phyloP scores from a whole-genome alignment of 1,139 yeast genomes.

The Lodderomyces orthopsilosis region DNA sequence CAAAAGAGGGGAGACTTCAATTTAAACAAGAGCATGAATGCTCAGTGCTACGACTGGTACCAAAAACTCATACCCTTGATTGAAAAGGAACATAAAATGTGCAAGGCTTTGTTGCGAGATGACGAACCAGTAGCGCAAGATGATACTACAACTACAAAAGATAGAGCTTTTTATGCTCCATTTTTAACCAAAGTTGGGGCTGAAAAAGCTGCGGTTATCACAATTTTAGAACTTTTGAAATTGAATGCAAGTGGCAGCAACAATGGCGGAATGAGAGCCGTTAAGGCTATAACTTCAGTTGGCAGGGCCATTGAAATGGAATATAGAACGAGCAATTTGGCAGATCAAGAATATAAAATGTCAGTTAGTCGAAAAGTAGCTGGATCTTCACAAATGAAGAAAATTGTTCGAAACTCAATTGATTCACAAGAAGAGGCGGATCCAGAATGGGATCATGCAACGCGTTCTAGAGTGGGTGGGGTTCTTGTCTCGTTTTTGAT shows the following conservation, averaged over 20 bases:
- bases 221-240: slow-evolving; percentile 78
- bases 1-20: slow-evolving; percentile 60
- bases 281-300: slow-evolving; percentile 75
- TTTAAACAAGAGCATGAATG: slow-evolving; percentile 61
- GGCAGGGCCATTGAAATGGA: slow-evolving; percentile 87
- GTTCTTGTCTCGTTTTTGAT: slow-evolving; percentile 69
- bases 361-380: slow-evolving; percentile 22
- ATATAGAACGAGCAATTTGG: slow-evolving; percentile 64
- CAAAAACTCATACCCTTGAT: slow-evolving; percentile 67
- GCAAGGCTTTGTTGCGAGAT: slow-evolving; percentile 32
- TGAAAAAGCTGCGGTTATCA: slow-evolving; percentile 77
- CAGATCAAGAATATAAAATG: slow-evolving; percentile 56
- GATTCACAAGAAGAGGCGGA: slow-evolving; percentile 14
- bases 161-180: slow-evolving; percentile 72
- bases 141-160: slow-evolving; percentile 28
- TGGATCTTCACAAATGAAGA: slow-evolving; percentile 37
- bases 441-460: slow-evolving; percentile 47
- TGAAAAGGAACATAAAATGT: slow-evolving; percentile 57
- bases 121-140: slow-evolving; percentile 14
- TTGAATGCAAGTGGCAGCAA: slow-evolving; percentile 74
- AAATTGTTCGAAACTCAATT: slow-evolving; percentile 13
- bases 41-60: slow-evolving; percentile 77
- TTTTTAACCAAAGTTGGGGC: slow-evolving; percentile 69
- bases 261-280: slow-evolving; percentile 82
- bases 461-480: slow-evolving; percentile 82